phyloP scores from a whole-genome alignment of 805 yeast genomes.

The Grigorovia jiainica region DNA sequence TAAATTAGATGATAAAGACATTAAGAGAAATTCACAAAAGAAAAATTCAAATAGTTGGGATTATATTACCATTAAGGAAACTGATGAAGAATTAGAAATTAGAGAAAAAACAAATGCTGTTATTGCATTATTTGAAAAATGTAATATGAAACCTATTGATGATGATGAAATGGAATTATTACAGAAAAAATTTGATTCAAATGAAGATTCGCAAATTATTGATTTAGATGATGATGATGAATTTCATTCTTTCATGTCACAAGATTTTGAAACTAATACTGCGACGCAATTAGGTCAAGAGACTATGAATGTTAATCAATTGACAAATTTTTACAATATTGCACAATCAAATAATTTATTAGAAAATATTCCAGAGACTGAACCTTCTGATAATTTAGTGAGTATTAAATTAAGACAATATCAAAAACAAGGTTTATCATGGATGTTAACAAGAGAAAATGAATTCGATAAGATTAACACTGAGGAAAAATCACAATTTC shows the following conservation, averaged over 20 bases:
- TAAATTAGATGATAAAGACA: not conserved
- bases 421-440: constrained; percentile 76
- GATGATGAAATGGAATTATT: constrained; percentile 12
- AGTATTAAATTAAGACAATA: constrained; percentile 56
- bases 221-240: constrained; percentile 30
- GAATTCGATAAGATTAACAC: constrained; percentile 34
- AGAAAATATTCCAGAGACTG: constrained; percentile 53
- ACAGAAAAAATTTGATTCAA: not conserved
- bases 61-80: constrained; percentile 32
- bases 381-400: constrained; percentile 42
- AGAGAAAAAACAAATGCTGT: constrained; percentile 49
- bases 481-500: constrained; percentile 21
- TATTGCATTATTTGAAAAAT: constrained; percentile 42
- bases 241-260: constrained; percentile 8
- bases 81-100: constrained; percentile 41
- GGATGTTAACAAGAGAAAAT: constrained; percentile 80
- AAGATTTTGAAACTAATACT: constrained; percentile 4
- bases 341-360: constrained; percentile 54
- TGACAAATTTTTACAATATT: constrained; percentile 64
- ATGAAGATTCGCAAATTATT: constrained; percentile 13
- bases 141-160: constrained; percentile 25
- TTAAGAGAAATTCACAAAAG: not conserved
- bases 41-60: constrained; percentile 1
- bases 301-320: constrained; percentile 57
- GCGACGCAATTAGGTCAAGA: constrained; percentile 24